These are phyloP conservation scores for Nicotiana attenuata DNA, from an alignment of 257 asterid genomes.

Conservation along the genomic window DNA sequence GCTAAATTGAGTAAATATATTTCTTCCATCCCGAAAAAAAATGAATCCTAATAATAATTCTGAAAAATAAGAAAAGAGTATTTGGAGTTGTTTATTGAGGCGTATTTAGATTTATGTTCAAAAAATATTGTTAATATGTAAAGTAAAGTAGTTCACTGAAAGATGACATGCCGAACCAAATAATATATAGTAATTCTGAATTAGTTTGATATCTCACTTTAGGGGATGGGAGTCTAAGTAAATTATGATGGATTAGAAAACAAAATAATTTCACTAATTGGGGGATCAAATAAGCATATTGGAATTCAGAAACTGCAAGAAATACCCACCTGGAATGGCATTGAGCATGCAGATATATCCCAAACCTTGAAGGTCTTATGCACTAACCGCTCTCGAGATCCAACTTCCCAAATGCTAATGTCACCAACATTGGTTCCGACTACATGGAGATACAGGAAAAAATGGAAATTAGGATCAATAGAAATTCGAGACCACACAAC, in stretches of 20 bases:
- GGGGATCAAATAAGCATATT: constrained; percentile 13
- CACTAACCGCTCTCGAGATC: constrained; percentile 86
- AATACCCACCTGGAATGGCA: constrained; percentile 78
- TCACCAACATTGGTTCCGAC: constrained; percentile 99
- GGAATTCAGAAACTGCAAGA: constrained; percentile 7
- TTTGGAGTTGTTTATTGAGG: background rate
- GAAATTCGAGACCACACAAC: background rate
- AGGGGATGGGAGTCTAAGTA: background rate
- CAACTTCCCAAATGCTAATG: constrained; percentile 97
- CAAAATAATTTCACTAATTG: background rate
- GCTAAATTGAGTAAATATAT: background rate
- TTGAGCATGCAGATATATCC: constrained; percentile 81
- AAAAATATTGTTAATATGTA: background rate
- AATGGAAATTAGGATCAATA: background rate
- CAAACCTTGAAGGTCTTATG: constrained; percentile 82
- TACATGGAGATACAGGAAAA: constrained; percentile 26
- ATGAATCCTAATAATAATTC: background rate
- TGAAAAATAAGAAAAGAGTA: background rate
- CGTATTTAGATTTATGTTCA: background rate
- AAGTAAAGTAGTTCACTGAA: constrained; percentile 4
- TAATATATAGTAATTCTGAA: background rate
- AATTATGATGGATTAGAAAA: background rate
- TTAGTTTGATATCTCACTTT: background rate
- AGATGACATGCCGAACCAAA: background rate
- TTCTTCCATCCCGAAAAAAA: background rate